Evolutionary conservation across 768 basidiomycete species (phyloP), one percentile per base, ranked within the genome.

Genomic region (Leccinum truebloodii): DNA sequence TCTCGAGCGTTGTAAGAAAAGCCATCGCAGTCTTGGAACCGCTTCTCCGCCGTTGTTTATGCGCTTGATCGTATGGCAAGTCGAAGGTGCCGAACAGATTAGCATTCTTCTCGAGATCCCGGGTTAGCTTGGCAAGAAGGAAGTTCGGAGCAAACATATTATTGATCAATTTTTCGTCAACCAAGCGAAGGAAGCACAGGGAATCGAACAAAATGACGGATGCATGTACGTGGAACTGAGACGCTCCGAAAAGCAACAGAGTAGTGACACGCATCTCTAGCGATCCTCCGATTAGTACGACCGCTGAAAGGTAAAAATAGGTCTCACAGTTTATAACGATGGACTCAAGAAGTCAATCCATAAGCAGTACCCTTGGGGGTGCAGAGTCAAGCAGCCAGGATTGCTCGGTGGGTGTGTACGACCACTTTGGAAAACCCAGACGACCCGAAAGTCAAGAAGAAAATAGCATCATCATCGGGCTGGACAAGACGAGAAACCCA

Each of bases 1-100:
- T 62, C 50, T 75, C 65, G 4, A 80, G 73, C 6, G 60, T 65
- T 22, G 72, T 59, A 3, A 70, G 67, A 46, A 80, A 77, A 13
- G 69, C 70, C 3, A 75, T 65, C 2, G 76, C 79, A 13, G 75
- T 78, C 53, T 68, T 70, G 4, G 74, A 67, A 78, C 74, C 0
- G 79, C 71, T 63, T 80, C 79, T 35, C 79, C 79, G 39, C 79
- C 79, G 18, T 76, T 75, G 62, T 78, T 78, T 37, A 80, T 69
- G 6, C 70, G 73, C 49, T 53, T 61, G 22, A 80, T 56, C 7
- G 66, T 32, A 64, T 3, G 75, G 73, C 4, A 80, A 64, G 57
- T 80, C 71, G 39, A 79, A 67, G 62, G 28, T 28, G 28, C 28
- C 28, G 28, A 28, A 28, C 28, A 28, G 28, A 35, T 67, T 68